phyloP scores from a whole-genome alignment of 2,329 filamentous ascomycete species.

The Fusarium aywerte region DNA sequence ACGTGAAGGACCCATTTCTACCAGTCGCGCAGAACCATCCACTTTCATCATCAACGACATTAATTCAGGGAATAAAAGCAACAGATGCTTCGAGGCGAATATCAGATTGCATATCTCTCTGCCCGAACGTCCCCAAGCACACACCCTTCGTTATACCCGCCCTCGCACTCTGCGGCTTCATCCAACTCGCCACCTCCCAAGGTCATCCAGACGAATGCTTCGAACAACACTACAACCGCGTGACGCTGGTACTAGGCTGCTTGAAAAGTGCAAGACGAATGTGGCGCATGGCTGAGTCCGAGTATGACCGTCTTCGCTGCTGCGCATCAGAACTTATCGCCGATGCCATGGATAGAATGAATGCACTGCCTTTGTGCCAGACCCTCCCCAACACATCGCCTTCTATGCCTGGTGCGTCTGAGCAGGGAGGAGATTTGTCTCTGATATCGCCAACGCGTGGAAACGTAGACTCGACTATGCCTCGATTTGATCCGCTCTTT shows the following conservation, averaged over 20 bases:
- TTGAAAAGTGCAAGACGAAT: conserved; percentile 33
- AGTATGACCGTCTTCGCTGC: conserved; percentile 32
- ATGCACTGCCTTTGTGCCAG: conserved; percentile 28
- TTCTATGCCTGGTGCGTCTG: background rate
- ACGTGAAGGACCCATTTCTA: conserved; percentile 23
- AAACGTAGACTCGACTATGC: background rate
- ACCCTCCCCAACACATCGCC: background rate
- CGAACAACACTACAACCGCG: conserved; percentile 40
- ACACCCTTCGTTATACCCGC: conserved; percentile 38
- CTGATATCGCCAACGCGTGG: conserved; percentile 1
- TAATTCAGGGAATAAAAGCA: conserved; percentile 40
- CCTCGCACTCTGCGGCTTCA: conserved; percentile 30
- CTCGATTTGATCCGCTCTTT: conserved; percentile 18
- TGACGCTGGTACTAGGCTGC: conserved; percentile 28
- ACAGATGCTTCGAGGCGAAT: conserved; percentile 39
- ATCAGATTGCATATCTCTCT: conserved; percentile 37
- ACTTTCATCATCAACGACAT: conserved; percentile 15
- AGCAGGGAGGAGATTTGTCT: background rate
- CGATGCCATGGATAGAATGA: conserved; percentile 41
- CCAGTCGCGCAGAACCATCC: conserved; percentile 18
- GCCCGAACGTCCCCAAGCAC: conserved; percentile 35
- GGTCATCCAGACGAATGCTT: conserved; percentile 40
- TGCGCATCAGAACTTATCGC: conserved; percentile 32
- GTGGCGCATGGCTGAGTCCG: conserved; percentile 34
- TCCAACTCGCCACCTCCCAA: conserved; percentile 35